phyloP scores from a whole-genome alignment of 2,329 filamentous ascomycete species.

The Cladosporium velox region DNA sequence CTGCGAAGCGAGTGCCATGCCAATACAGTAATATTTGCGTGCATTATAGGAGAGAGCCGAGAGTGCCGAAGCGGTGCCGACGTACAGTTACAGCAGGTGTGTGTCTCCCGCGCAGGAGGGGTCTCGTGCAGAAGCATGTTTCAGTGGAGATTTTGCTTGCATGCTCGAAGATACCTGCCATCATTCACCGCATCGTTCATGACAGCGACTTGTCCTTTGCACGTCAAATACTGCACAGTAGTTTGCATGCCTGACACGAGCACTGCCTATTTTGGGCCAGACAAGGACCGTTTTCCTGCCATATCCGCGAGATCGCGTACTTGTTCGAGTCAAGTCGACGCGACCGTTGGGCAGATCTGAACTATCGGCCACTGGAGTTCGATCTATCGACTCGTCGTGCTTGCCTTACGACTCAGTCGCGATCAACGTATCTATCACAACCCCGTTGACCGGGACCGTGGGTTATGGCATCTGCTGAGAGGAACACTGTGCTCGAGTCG shows the following conservation, averaged over 20 bases:
- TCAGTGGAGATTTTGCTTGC: constrained; percentile 15
- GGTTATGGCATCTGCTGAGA: neutral
- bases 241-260: neutral
- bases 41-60: constrained; percentile 1
- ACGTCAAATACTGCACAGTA: neutral
- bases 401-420: constrained; percentile 15
- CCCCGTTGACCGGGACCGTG: constrained; percentile 12
- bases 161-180: neutral
- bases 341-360: constrained; percentile 17
- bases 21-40: neutral
- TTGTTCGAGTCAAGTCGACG: constrained; percentile 11
- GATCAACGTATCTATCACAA: neutral
- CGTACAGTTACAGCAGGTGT: neutral
- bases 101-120: neutral
- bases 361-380: constrained; percentile 18
- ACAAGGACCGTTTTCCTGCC: neutral
- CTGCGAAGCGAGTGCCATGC: neutral
- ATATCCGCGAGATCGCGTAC: constrained; percentile 2
- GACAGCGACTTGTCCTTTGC: neutral
- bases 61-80: constrained; percentile 1
- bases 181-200: neutral
- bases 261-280: neutral
- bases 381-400: constrained; percentile 16
- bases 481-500: neutral
- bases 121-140: constrained; percentile 20